Base-by-base conservation (phyloP, 1,284 basidiomycete genomes). In the Trametes sp. region DNA sequence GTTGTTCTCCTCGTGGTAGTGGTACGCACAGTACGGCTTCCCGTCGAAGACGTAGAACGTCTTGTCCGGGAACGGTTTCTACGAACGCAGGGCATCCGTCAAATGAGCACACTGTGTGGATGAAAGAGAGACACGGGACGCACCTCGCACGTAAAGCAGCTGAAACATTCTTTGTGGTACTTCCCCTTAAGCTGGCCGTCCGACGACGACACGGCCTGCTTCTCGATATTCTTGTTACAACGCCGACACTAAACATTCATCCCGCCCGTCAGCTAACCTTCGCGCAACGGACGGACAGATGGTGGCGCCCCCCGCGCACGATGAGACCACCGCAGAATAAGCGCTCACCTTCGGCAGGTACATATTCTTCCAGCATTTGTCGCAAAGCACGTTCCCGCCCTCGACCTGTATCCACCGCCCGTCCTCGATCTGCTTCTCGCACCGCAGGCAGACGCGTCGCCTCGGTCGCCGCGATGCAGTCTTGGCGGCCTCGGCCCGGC, bases 141-240 rank as follows among this genome's bases (percentile, higher is more conserved):
- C 75, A 92, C 87, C 72, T 93, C 86, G 76, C 95, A 96, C 3
- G 81, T 85, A 66, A 87, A 82, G 76, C 94, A 96, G 69, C 89
- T 93, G 74, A 96, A 96, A 79, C 95, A 96, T 45, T 89, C 87
- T 58, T 87, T 86, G 74, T 96, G 94, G 77, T 95, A 96, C 76
- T 96, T 96, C 64, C 94, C 94, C 77, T 95, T 95, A 54, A 96
- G 82, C 76, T 96, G 94, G 1, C 94, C 94, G 72, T 96, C 95
- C 9, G 90, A 88, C 11, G 90, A 93, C 36, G 91, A 94, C n/a
- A 96, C 92, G 21, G 94, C 94, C 68, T 91, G 89, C 68, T 89
- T 94, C 80, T 96, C 95, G 55, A 96, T 96, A 0, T 92, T 87
- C 33, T 88, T 73, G 70, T 86, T 86, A 77, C 94, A 96, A 55